Evolutionary conservation across 1,284 basidiomycete genomes (phyloP).

Genomic region (Ceratobasidium sp.): DNA sequence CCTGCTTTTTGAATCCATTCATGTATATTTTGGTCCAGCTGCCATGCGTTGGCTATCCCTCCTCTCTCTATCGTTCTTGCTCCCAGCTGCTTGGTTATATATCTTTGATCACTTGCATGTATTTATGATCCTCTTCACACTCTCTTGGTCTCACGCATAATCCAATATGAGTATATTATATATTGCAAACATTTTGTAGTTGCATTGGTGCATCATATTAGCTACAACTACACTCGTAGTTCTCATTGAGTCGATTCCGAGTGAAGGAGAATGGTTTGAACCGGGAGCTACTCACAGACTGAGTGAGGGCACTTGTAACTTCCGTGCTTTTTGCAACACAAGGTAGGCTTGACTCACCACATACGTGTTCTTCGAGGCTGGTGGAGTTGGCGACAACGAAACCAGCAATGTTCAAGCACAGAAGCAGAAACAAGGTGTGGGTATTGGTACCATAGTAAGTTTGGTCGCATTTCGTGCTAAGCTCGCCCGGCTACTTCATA

Average conservation of each 20-base stretch:
- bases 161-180: conserved; percentile 1
- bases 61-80: conserved; percentile 5
- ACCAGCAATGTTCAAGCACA: background rate
- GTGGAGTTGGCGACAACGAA: background rate
- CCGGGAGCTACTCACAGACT: no score
- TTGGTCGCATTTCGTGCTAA: background rate
- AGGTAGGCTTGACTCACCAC: background rate
- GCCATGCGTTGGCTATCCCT: background rate
- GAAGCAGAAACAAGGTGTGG: background rate
- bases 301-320: conserved; percentile 18
- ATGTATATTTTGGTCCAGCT: background rate
- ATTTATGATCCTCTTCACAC: conserved; percentile 16
- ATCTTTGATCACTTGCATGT: conserved; percentile 19
- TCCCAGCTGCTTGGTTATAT: conserved; percentile 13
- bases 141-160: background rate
- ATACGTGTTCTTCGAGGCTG: conserved; percentile 1
- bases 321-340: conserved; percentile 6
- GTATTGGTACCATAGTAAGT: background rate
- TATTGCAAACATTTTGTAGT: background rate
- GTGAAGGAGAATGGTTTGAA: no score
- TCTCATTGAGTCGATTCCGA: background rate
- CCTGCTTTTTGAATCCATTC: background rate
- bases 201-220: background rate
- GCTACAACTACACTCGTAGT: conserved; percentile 11
- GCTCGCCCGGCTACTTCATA: background rate